Base-by-base conservation (phyloP, 2,329 filamentous ascomycete genomes). In the Claviceps sp. region DNA sequence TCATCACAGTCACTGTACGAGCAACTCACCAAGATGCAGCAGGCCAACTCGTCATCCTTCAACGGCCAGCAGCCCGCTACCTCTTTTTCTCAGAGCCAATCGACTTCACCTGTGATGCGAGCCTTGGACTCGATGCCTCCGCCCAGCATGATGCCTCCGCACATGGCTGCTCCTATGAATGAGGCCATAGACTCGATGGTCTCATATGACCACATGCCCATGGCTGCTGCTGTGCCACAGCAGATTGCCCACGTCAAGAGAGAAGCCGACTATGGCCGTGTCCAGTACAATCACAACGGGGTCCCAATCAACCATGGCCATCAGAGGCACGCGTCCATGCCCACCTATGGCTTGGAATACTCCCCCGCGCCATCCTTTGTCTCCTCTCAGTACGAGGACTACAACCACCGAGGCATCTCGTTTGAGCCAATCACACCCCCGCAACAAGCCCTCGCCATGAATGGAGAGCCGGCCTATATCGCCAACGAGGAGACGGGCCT, bases 1-100 rank as follows among this genome's bases (percentile, higher is more conserved):
- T 96, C 93, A 24, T 97, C 93, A 38, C 93, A 98, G 73, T 97
- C 93, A 60, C 84, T 98, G 55, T 98, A 95, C 68, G 93, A 98
- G 77, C 93, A 98, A 76, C 84, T 98, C 73, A 98, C 93, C 62
- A 98, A 97, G 76, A 90, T 91, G 47, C 93, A 98, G 72, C 93
- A 97, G 78, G 91, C 90, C 69, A 97, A 95, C 73, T 94, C 91
- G 7, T 97, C 93, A 3, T 95, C 91, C 1, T 97, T 96, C 77
- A 89, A 82, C 70, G 87, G 87, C 57, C 86, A 90, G 62, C 79
- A 82, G 62, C 68, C 82, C 61, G 14, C 47, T 1, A 79, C 82
- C 61, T 84, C 80, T 70, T 70, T 80, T 70, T 69, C 78, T 50
- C 87, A 86, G 64, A 86, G 85, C 51, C 89, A 95, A 69, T 84